Evolutionary conservation across 2,329 filamentous ascomycete species (phyloP).

Genomic region (Pyricularia sp.): DNA sequence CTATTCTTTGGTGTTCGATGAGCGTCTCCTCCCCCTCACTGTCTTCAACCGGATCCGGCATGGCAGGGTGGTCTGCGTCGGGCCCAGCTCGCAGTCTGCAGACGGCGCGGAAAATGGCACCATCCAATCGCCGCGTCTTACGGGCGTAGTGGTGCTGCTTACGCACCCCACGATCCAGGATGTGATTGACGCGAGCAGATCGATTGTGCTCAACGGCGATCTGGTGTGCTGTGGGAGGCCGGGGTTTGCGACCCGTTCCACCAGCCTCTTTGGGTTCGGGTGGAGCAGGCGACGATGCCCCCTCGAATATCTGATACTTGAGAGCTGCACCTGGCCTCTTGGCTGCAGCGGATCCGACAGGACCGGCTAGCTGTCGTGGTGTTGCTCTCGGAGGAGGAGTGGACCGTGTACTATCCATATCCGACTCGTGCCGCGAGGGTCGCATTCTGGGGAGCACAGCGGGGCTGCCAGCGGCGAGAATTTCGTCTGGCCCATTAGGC

Average conservation of each 20-base stretch:
- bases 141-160: slow-evolving; percentile 55
- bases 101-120: slow-evolving; percentile 57
- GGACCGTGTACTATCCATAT: slow-evolving; percentile 41
- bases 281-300: slow-evolving; percentile 38
- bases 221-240: slow-evolving; percentile 74
- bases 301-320: slow-evolving; percentile 52
- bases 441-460: slow-evolving; percentile 54
- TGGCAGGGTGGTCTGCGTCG: slow-evolving; percentile 25
- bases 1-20: slow-evolving; percentile 16
- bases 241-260: slow-evolving; percentile 44
- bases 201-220: slow-evolving; percentile 72
- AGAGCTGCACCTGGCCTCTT: slow-evolving; percentile 21
- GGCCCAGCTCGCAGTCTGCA: slow-evolving; percentile 37
- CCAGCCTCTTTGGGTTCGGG: background rate
- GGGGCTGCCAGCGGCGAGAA: slow-evolving; percentile 22
- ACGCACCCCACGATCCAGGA: slow-evolving; percentile 65
- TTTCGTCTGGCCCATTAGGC: slow-evolving; percentile 4
- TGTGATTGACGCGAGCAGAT: slow-evolving; percentile 71
- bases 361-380: slow-evolving; percentile 16
- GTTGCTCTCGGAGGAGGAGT: slow-evolving; percentile 38
- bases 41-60: slow-evolving; percentile 48
- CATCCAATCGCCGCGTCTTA: slow-evolving; percentile 52
- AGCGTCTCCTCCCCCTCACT: slow-evolving; percentile 49
- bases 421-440: slow-evolving; percentile 52
- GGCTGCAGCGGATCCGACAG: background rate